These are phyloP conservation scores for Pisolithus microcarpus DNA, from an alignment of 768 basidiomycete genomes.

Conservation along the genomic window DNA sequence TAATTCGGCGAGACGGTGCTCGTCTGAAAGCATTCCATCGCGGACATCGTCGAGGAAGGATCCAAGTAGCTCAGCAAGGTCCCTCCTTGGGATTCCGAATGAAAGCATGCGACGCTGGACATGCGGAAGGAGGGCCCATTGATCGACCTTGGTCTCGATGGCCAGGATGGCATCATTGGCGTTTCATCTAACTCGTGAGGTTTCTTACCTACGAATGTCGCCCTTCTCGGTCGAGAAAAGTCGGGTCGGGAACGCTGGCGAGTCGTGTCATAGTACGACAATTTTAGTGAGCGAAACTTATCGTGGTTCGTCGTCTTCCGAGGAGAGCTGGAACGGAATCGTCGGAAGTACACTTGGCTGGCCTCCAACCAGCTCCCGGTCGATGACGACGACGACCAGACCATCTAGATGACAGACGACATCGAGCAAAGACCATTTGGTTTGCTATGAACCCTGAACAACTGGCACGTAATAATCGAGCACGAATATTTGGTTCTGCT, in stretches of 20 bases:
- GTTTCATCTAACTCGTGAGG: too few relatives aligned
- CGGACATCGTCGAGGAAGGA: slow-evolving; percentile 36
- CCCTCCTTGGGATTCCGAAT: slow-evolving; percentile 41
- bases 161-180: slow-evolving; percentile 15
- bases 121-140: too few relatives aligned
- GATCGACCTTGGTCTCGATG: slow-evolving; percentile 30
- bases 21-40: slow-evolving; percentile 21
- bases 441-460: too few relatives aligned
- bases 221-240: too few relatives aligned
- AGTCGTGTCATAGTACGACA: too few relatives aligned
- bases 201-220: too few relatives aligned
- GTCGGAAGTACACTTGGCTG: slow-evolving; percentile 16
- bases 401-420: slow-evolving; percentile 10
- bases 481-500: too few relatives aligned
- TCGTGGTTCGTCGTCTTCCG: not conserved
- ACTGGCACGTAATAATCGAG: too few relatives aligned
- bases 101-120: slow-evolving; percentile 34
- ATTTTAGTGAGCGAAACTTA: too few relatives aligned
- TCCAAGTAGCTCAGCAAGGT: slow-evolving; percentile 36
- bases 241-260: too few relatives aligned
- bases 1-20: slow-evolving; percentile 24
- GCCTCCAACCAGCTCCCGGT: slow-evolving; percentile 13
- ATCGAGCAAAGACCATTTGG: slow-evolving; percentile 4
- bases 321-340: slow-evolving; percentile 7
- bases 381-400: slow-evolving; percentile 5